These are phyloP conservation scores for Obelidium mucronatum DNA, from an alignment of 192 early-diverging fungal genomes.

Conservation along the genomic window DNA sequence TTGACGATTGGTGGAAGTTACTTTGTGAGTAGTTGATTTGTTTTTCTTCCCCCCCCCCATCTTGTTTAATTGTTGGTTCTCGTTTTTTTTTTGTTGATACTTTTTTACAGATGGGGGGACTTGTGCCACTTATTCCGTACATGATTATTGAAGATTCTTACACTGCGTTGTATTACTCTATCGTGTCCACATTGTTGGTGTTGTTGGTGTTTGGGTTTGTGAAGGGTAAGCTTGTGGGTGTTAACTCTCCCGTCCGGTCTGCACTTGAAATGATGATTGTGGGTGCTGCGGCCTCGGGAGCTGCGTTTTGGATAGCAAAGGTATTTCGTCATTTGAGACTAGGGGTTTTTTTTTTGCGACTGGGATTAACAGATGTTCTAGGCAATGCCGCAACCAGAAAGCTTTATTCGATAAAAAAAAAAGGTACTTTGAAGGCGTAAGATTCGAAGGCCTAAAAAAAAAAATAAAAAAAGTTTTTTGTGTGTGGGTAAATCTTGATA, in stretches of 20 bases:
- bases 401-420: too few species aligned
- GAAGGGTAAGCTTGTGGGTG: constrained; percentile 58
- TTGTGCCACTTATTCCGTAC: constrained; percentile 73
- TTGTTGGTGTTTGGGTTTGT: constrained; percentile 69
- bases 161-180: constrained; percentile 56
- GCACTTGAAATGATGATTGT: constrained; percentile 41
- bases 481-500: too few species aligned
- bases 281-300: constrained; percentile 38
- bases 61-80: constrained; percentile 45
- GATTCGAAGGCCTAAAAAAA: too few species aligned
- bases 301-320: constrained; percentile 44
- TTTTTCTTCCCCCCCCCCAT: constrained; percentile 67
- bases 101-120: constrained; percentile 61
- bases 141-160: constrained; percentile 48
- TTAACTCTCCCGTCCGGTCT: constrained; percentile 6
- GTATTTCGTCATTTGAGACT: too few species aligned
- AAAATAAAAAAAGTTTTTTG: too few species aligned
- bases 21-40: constrained; percentile 59
- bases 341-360: too few species aligned
- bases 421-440: too few species aligned
- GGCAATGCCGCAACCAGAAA: neutral
- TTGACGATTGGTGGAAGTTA: constrained; percentile 67
- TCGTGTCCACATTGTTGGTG: constrained; percentile 58
- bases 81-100: constrained; percentile 57
- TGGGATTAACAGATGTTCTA: too few species aligned